Base-by-base conservation (phyloP, 805 yeast genomes). In the Candida pseudofarinosa region DNA sequence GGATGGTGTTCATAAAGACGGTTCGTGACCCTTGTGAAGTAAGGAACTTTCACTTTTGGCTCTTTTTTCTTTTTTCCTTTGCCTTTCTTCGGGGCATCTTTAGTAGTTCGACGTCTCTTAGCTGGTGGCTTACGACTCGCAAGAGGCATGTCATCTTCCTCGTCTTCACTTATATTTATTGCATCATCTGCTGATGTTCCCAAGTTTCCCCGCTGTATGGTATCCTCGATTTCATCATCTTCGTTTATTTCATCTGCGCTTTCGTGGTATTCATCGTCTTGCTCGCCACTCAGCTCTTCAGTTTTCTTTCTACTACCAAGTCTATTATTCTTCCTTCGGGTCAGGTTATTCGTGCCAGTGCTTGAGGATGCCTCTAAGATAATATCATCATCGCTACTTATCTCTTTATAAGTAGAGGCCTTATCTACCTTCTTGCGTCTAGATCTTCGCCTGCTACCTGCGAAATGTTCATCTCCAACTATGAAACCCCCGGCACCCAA, bases 1-100 rank as follows among this genome's bases (percentile, higher is more conserved):
- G 97, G 96, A 60, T 93, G 98, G 42, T 77, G 71, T 33, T 78
- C 85, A 54, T 74, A 86, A 15, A 93, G 66, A 44, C 76, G 77
- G 32, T 71, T 71, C 1, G 96, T 87, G 56, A 81, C 76, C 37
- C 91, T 69, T 35, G 85, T 81, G 62, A 77, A 84, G 28, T 81
- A 81, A 1, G 89, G 82, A 3, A 81, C 65, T 53, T 81, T 83
- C 5, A 80, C 82, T 50, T 75, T 74, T 10, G 74, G 72, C 26
- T 61, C 65, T 45, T 67, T 63, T 50, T 65, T 62, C 50, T 62
- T 65, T 16, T 59, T 46, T 23, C 10, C 28, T 23, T 10, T 23
- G 10, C 10, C 10, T 19, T 19, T 35, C 2, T 54, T 35, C 17
- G 44, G 36, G 4, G 52, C 40, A 36, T 51, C 44, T 47, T 57